phyloP scores from a whole-genome alignment of 1,284 basidiomycete species.

The Fomitopsis palustris region DNA sequence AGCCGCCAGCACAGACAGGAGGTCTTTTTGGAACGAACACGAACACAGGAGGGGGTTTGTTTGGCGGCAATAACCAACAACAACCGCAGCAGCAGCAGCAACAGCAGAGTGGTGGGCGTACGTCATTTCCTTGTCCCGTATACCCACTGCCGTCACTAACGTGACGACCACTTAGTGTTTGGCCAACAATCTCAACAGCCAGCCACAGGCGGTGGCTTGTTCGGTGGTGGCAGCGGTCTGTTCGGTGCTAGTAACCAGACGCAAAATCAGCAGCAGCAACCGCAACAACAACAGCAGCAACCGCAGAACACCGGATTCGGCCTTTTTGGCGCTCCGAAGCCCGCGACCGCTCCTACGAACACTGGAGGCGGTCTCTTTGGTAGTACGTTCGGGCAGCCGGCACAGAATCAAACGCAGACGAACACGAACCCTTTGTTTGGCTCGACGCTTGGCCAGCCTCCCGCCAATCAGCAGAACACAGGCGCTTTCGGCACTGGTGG shows the following conservation, averaged over 20 bases:
- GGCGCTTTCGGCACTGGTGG: constrained; percentile 33
- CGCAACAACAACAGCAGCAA: constrained; percentile 26
- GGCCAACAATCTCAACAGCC: constrained; percentile 31
- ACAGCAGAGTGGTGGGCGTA: constrained; percentile 15
- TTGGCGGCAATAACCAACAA: constrained; percentile 25
- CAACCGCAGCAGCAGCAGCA: constrained; percentile 31
- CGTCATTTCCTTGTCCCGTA: constrained; percentile 13
- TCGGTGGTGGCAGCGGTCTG: constrained; percentile 1
- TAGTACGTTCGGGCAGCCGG: constrained; percentile 26
- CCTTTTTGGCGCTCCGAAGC: constrained; percentile 28
- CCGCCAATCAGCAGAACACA: constrained; percentile 29
- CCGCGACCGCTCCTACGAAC: constrained; percentile 20
- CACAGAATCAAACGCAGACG: constrained; percentile 26
- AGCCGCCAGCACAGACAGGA: constrained; percentile 21
- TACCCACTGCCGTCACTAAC: constrained; percentile 10
- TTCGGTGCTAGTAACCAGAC: constrained; percentile 17
- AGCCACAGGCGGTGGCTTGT: constrained; percentile 14
- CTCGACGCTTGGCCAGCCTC: constrained; percentile 33
- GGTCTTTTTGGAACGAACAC: constrained; percentile 35
- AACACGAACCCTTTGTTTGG: constrained; percentile 36
- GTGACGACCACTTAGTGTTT: constrained; percentile 16
- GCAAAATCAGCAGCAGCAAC: constrained; percentile 26
- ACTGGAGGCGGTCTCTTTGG: constrained; percentile 44
- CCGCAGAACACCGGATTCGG: constrained; percentile 22
- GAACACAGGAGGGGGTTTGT: constrained; percentile 24